phyloP scores from a whole-genome alignment of 495 filamentous ascomycete genomes.

The Penicillium mononematosum region DNA sequence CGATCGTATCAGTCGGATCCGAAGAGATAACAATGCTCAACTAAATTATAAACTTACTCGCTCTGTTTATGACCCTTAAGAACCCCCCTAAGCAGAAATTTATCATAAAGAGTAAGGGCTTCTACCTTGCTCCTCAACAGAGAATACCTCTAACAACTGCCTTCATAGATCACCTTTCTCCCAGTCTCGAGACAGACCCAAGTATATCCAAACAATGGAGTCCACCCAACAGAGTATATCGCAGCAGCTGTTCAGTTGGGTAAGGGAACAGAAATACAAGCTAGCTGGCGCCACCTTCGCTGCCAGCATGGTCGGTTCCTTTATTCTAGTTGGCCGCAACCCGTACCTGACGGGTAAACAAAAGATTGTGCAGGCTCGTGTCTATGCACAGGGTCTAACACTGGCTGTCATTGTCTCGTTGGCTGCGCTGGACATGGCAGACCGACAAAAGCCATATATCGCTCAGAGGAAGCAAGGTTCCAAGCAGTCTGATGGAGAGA shows the following conservation, averaged over 20 bases:
- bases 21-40: not conserved
- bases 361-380: not conserved
- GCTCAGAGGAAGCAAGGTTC: not conserved
- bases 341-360: not conserved
- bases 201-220: not conserved
- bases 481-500: not conserved
- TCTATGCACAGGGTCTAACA: not conserved
- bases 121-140: not conserved
- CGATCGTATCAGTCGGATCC: conserved; percentile 2
- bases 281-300: not conserved
- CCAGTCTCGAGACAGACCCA: not conserved
- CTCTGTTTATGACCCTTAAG: too few relatives aligned
- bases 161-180: not conserved
- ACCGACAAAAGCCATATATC: not conserved
- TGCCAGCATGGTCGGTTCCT: not conserved
- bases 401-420: not conserved
- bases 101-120: not conserved
- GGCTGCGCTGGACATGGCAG: not conserved
- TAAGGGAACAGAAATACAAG: not conserved
- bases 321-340: not conserved
- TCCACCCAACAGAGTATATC: not conserved
- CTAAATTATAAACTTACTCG: too few relatives aligned
- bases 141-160: not conserved
- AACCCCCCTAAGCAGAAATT: not conserved
- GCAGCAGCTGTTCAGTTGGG: not conserved